A percentile compares a stretch with the other conserved stretches of the same genome.
Conservation (phyloP, 345 rosid species). For the Eucalyptus shirleyi region DNA sequence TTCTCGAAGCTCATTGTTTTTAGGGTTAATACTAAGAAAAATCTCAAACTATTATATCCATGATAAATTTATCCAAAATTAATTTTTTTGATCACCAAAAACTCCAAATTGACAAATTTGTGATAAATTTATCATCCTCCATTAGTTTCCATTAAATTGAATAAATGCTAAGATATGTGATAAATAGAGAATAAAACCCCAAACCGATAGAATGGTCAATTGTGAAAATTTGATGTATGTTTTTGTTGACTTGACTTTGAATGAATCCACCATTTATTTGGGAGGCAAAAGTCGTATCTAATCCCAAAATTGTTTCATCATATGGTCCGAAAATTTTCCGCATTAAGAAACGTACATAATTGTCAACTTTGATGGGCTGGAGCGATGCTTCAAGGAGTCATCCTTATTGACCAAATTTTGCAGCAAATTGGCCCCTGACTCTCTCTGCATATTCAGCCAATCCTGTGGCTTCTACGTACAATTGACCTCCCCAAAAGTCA, state of each 20-base stretch:
- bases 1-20: too few relatives aligned
- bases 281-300: background rate
- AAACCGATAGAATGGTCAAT: accelerated
- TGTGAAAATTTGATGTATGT: background rate
- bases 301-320: background rate
- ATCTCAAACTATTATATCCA: too few relatives aligned
- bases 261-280: background rate
- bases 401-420: background rate
- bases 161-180: too few relatives aligned
- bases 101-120: accelerated
- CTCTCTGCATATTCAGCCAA: background rate
- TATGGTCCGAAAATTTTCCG: too few relatives aligned
- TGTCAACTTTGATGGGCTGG: accelerated
- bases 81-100: too few relatives aligned
- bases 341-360: accelerated
- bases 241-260: background rate
- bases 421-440: background rate
- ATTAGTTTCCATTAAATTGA: too few relatives aligned
- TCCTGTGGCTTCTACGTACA: background rate
- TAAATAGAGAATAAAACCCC: too few relatives aligned
- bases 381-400: background rate
- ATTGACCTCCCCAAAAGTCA: background rate
- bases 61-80: too few relatives aligned
- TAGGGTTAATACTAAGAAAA: too few relatives aligned
- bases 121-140: too few relatives aligned